Base-by-base conservation (phyloP, 2,329 filamentous ascomycete species). In the Claviceps monticola region DNA sequence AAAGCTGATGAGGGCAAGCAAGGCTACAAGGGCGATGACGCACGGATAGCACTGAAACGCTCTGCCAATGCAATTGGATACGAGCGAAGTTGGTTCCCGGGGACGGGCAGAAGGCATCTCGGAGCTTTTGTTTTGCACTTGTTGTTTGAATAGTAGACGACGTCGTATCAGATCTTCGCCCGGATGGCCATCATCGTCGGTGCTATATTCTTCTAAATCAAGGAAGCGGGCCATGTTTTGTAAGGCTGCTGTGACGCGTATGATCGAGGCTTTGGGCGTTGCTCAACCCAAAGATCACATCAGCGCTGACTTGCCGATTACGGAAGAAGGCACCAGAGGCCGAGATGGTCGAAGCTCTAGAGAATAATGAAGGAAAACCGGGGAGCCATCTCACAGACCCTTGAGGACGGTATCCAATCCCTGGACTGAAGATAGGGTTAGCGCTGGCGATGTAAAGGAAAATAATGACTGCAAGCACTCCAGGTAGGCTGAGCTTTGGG, bases 31-130 rank as follows among this genome's bases (percentile, higher is more conserved):
- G 21, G 14, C 11, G 3, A 9, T 38, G 19, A 50, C 59, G 38
- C 62, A 68, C 66, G 66, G 66, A 54, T 68, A 69, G 51, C 66
- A 68, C 51, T 62, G 60, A 51, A 69, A 64, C 2, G 66, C 64
- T 41, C 60, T 57, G 9, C 60, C 62, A 4, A 62, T 58, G 44
- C 59, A 56, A 46, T 54, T 64, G 42, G 44, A 41, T 23, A 29
- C 48, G n/a, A 47, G 26, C 26, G 50, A 29, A 26, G 39, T 21
- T 29, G 44, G 46, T 38, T 38, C 48, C 23, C 26, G 21, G 39
- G 37, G 41, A 49, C 34, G 38, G 37, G 46, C 23, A 19, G 37
- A 23, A 11, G 47, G 39, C 23, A 36, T 26, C 39, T 39, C 26
- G n/a, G 14, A 17, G 2, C 4, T 8, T 50, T 39, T 43, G 11